Base-by-base conservation (phyloP, 192 early-diverging fungal genomes). In the Umbelopsis isabellina region DNA sequence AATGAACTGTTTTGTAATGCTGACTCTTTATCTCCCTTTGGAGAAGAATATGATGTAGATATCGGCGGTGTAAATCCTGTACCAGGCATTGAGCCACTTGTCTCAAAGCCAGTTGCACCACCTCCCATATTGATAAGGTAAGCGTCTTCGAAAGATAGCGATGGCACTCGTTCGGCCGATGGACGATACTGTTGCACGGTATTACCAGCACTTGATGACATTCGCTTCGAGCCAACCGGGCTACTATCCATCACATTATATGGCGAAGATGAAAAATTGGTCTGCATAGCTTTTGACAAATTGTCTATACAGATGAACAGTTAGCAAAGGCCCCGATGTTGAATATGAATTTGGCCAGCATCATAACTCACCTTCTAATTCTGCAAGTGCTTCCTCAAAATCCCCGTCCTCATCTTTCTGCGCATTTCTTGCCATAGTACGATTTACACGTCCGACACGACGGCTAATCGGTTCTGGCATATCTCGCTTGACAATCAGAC, bases 131-230 rank as follows among this genome's bases (percentile, higher is more conserved):
- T 81, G 45, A 88, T 83, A 52, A 83, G 53, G 49, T 82, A 83
- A 4, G 86, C 86, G 65, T 88, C 86, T 71, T 88, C 86, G 80
- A 88, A 88, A 0, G 86, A 88, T 13, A 86, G 48, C 12, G 82
- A 78, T 33, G 83, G 53, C 33, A 46, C 44, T 46, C 58, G 66
- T 16, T 68, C 71, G 9, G 37, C 22, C 22, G 41, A 35, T 2
- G 74, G 65, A 53, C 55, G 51, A 46, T 25, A 65, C 22, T 47
- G n/a, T 37, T 50, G 47, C 64, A 44, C 45, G 16, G 45, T 22
- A 37, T 69, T 25, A 44, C 71, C 72, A 2, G 72, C 72, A 64
- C 74, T 73, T n/a, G 74, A 74, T 9, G 79, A 80, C 5, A 80
- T 47, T 33, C 79, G 75, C 35, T 73, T 76, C n/a, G 51, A 22